Evolutionary conservation across 75 land plant genomes (phyloP), one percentile per base, ranked within the genome.

Genomic region (Picea sitchensis): DNA sequence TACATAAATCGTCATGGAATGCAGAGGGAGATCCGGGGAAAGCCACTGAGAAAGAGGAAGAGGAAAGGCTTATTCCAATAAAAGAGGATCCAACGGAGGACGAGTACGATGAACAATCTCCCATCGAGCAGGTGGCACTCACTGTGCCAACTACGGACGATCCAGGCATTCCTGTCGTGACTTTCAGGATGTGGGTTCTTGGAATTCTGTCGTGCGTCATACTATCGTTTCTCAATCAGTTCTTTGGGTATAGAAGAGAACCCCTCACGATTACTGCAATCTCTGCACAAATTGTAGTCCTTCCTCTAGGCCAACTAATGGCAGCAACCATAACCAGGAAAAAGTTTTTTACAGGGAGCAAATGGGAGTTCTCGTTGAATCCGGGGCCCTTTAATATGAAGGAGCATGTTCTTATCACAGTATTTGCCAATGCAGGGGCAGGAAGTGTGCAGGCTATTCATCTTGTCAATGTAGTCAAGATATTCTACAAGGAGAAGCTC

Each of bases 81-180:
- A 36, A 36, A 36, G 14, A 65, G 32, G 36, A 4, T 14, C 20
- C n/a, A 14, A 4, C 44, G 31, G 71, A 34, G 20, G 71, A 67
- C 15, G 41, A 67, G 1, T 38, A 0, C 41, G 71, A 67, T 67
- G 71, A 67, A 0, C 41, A 90, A 65, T 95, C 98, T 0, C 93
- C 98, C 57, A 77, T 95, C 23, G 84, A 85, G 61, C 90, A 95
- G 80, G 95, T 95, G 44, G 90, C 91, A 13, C 75, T 92, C 68
- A 93, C 95, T 12, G 98, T 95, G 47, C 91, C 91, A 8, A 84
- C 80, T 13, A 86, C 86, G 2, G 98, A 95, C 77, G 98, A 95
- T 79, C 83, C 95, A 14, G 36, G 90, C 21, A 73, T 85, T 5
- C 92, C 93, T 18, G 92, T 88, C 13, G 41, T 82, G 74, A 95